These are phyloP conservation scores for Sporobolus alterniflorus DNA, from an alignment of 202 grass and related monocot species.

Conservation along the genomic window DNA sequence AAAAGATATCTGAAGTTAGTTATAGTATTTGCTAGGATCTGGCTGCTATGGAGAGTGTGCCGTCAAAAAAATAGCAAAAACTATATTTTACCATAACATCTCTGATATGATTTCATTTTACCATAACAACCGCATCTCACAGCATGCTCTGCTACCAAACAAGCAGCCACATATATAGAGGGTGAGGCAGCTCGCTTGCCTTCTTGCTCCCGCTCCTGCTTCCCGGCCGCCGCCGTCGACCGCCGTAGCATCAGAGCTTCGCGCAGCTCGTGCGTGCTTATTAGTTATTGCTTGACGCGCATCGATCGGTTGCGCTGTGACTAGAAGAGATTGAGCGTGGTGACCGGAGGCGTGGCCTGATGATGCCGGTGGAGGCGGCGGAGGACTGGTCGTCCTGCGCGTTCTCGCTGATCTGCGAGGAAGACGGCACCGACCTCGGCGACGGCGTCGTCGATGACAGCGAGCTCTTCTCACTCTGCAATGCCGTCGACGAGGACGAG, in stretches of 20 bases:
- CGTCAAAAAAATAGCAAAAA: not conserved
- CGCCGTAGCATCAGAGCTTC: not conserved
- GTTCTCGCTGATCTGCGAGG: slow-evolving; percentile 75
- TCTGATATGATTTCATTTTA: not conserved
- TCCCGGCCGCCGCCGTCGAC: slow-evolving; percentile 26
- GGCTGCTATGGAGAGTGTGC: not conserved
- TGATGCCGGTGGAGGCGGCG: slow-evolving; percentile 39
- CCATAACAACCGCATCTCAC: not conserved
- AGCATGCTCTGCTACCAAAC: not conserved
- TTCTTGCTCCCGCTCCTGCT: not conserved
- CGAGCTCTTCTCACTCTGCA: slow-evolving; percentile 28
- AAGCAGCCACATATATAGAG: slow-evolving; percentile 40
- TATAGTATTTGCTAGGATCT: not conserved
- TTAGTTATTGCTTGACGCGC: slow-evolving; percentile 19
- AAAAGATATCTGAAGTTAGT: not conserved
- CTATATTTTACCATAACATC: not conserved
- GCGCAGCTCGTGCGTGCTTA: slow-evolving; percentile 13
- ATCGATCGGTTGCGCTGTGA: not conserved
- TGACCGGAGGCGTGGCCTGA: not conserved
- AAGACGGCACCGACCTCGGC: slow-evolving; percentile 68
- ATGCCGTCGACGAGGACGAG: slow-evolving; percentile 41
- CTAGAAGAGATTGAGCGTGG: not conserved
- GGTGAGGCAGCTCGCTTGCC: slow-evolving; percentile 29
- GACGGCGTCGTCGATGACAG: slow-evolving; percentile 48
- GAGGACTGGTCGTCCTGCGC: slow-evolving; percentile 52